Base-by-base conservation (phyloP, 495 filamentous ascomycete genomes). In the Echria macrotheca region DNA sequence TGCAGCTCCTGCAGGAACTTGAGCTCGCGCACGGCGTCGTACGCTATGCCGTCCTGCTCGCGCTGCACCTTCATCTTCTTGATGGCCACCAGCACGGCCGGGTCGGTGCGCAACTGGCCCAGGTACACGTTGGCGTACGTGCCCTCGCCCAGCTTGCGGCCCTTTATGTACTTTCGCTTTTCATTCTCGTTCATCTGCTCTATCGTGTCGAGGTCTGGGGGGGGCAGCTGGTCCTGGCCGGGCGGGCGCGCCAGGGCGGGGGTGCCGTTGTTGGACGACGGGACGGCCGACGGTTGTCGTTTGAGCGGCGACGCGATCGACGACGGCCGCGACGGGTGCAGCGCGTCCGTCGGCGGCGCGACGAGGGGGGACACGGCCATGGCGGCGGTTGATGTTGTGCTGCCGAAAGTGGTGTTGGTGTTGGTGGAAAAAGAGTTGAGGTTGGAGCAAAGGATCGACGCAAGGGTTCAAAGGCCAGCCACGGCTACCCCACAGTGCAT, bases 31-130 rank as follows among this genome's bases (percentile, higher is more conserved):
- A 97, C 84, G 12, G 91, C 87, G 67, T 99, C 94, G 73, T 91
- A 87, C 11, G 87, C 80, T 56, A 99, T 79, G 47, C 94, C 94
- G 62, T 96, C 90, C 0, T 66, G 71, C 60, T 95, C 89, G 11
- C 83, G 79, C 60, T 91, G 88, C 57, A 95, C 77, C 66, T 96
- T 97, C 72, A 99, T 95, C 71, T 96, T 97, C 63, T 99, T 99
- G 65, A 99, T 96, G 47, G 94, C 94, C 37, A 99, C 86, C 19
- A 79, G 73, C 8, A 76, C 70, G 12, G 76, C 73, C 1, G 86
- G 84, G 54, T 91, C 80, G 55, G 58, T 58, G 42, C 79, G 78
- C 33, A 88, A 72, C 65, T 88, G 85, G 40, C 89, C 94, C 12
- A 87, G 79, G 74, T 87, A 96, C 53, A 99, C 94, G 57, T 90